phyloP scores from a whole-genome alignment of 352 stramenopile genomes.

The Pythium folliculosum region DNA sequence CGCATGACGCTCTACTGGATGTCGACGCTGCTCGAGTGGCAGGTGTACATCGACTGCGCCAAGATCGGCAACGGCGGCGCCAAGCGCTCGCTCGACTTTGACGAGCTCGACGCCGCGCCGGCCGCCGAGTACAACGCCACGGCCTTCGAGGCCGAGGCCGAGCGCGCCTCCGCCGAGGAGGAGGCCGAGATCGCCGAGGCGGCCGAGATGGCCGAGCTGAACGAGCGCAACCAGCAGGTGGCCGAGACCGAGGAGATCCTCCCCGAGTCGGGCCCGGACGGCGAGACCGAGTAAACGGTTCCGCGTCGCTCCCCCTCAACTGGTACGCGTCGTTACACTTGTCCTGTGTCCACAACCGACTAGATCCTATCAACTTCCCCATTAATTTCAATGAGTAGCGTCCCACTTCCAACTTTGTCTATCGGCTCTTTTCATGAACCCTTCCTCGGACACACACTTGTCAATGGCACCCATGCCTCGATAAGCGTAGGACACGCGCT shows the following conservation, averaged over 20 bases:
- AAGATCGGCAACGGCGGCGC: slow-evolving; percentile 7
- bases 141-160: not conserved
- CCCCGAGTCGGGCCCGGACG: slow-evolving; percentile 2
- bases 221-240: not conserved
- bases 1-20: slow-evolving; percentile 56
- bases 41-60: slow-evolving; percentile 43
- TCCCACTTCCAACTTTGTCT: too few relatives aligned
- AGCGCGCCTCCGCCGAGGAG: slow-evolving; percentile 1
- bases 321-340: not conserved
- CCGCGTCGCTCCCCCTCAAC: not conserved
- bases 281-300: slow-evolving; percentile 9
- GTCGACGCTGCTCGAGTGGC: slow-evolving; percentile 48
- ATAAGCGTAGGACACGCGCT: too few relatives aligned
- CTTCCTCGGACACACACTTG: too few relatives aligned
- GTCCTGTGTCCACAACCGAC: not conserved
- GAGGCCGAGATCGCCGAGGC: not conserved
- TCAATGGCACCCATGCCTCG: too few relatives aligned
- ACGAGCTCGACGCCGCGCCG: slow-evolving; percentile 1
- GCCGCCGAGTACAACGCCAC: slow-evolving; percentile 9
- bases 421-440: too few relatives aligned
- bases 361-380: not conserved
- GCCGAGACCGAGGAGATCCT: slow-evolving; percentile 4
- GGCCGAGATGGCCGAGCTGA: not conserved
- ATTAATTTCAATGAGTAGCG: too few relatives aligned
- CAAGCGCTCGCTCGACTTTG: slow-evolving; percentile 15